Conservation (phyloP, 208 protist genomes). For the Acanthamoeba polyphaga region DNA sequence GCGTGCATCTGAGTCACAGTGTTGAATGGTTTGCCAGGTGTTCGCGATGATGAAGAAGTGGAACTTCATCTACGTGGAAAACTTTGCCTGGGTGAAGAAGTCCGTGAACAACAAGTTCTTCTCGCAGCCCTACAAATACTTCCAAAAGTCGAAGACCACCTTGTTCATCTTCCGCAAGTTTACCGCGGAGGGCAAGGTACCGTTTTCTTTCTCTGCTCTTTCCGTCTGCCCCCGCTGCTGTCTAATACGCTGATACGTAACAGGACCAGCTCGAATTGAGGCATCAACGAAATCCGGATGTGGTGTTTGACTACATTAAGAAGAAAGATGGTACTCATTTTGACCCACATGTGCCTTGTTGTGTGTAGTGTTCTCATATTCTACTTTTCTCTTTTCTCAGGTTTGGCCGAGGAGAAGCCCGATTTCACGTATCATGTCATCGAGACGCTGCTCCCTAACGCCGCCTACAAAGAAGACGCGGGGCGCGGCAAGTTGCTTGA, state of each 20-base stretch:
- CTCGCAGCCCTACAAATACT: constrained; percentile 58
- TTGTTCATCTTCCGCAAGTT: constrained; percentile 86
- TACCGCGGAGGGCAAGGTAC: constrained; percentile 31
- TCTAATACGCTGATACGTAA: not conserved
- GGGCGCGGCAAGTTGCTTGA: constrained; percentile 69
- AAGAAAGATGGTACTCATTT: constrained; percentile 19
- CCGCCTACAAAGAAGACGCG: not conserved
- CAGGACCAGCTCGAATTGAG: constrained; percentile 78
- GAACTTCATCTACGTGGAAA: constrained; percentile 86
- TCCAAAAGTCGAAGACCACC: constrained; percentile 81
- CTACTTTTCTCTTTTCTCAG: not conserved
- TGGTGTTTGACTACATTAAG: constrained; percentile 82
- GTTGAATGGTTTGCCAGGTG: constrained; percentile 4
- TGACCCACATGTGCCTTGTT: not conserved
- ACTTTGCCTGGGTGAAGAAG: constrained; percentile 84
- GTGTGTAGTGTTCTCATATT: not conserved
- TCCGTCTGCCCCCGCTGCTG: not conserved
- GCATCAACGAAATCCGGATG: constrained; percentile 87
- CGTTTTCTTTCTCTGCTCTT: not conserved
- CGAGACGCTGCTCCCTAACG: constrained; percentile 77
- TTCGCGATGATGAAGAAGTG: constrained; percentile 76
- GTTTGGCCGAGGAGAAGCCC: constrained; percentile 64
- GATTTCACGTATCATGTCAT: constrained; percentile 78
- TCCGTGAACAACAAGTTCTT: constrained; percentile 78
- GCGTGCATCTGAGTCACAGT: not conserved